Conservation (phyloP, 1,284 basidiomycete species). For the Xerocomus minutiporus region DNA sequence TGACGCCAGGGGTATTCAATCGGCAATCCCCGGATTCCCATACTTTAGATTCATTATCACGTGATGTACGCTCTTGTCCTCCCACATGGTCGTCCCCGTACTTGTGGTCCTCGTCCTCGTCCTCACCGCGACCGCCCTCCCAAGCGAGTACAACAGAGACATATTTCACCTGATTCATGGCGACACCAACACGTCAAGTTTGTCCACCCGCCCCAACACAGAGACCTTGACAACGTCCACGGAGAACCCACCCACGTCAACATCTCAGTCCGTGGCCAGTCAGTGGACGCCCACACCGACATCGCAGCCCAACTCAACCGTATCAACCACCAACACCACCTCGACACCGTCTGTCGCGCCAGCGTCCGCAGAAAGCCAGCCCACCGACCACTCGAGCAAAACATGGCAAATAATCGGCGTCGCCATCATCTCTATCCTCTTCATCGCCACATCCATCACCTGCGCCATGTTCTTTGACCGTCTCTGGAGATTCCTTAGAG, state of each 20-base stretch:
- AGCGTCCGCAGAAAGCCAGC: conserved; percentile 5
- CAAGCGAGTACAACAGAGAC: conserved; percentile 2
- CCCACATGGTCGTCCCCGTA: too few species aligned
- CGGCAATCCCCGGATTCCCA: conserved; percentile 1
- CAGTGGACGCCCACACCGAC: neutral
- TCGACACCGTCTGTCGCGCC: conserved; percentile 5
- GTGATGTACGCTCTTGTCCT: neutral
- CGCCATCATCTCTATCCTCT: conserved; percentile 53
- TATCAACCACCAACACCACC: neutral
- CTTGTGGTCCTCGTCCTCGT: neutral
- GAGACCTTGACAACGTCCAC: neutral
- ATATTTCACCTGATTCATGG: conserved; percentile 18
- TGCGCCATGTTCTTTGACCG: conserved; percentile 61
- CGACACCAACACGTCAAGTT: neutral
- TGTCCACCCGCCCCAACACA: neutral
- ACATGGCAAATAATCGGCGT: conserved; percentile 68
- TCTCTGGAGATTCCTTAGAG: conserved; percentile 55
- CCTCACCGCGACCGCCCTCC: neutral
- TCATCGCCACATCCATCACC: conserved; percentile 50
- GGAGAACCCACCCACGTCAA: neutral
- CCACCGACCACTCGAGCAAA: conserved; percentile 16
- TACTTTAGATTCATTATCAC: neutral
- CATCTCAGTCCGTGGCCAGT: neutral
- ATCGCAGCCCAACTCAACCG: neutral
- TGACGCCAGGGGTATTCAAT: neutral